phyloP scores from a whole-genome alignment of 2,329 filamentous ascomycete genomes.

The Diplodia mutila region DNA sequence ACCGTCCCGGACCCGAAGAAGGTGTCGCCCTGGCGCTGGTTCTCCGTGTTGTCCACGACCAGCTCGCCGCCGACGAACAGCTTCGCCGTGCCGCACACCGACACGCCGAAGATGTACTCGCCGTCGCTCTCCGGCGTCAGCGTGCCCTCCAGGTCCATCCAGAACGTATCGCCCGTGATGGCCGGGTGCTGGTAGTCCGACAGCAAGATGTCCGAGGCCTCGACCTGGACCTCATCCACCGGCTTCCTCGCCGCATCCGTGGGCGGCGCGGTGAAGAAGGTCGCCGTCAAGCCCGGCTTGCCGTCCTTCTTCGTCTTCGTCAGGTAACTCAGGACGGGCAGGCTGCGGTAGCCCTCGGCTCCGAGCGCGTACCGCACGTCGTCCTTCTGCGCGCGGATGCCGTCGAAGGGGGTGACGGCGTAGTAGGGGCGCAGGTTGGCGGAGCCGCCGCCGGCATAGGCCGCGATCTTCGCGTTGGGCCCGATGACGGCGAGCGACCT shows the following conservation, averaged over 20 bases:
- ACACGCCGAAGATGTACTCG: constrained; percentile 28
- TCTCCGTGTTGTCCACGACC: constrained; percentile 47
- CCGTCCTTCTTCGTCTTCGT: constrained; percentile 18
- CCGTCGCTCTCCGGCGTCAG: constrained; percentile 27
- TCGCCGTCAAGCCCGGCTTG: constrained; percentile 7
- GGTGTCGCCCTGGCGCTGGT: constrained; percentile 60
- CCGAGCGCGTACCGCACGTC: constrained; percentile 57
- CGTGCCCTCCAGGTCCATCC: constrained; percentile 28
- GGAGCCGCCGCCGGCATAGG: constrained; percentile 42
- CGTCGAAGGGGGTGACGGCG: constrained; percentile 35
- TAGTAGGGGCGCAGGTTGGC: constrained; percentile 37
- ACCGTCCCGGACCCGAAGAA: constrained; percentile 67
- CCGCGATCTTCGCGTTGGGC: constrained; percentile 64
- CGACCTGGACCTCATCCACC: constrained; percentile 24
- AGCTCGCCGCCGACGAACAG: constrained; percentile 43
- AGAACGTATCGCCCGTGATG: constrained; percentile 26
- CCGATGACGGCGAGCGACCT: constrained; percentile 72
- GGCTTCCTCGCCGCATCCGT: constrained; percentile 10
- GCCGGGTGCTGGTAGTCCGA: constrained; percentile 27
- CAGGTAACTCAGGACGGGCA: constrained; percentile 30
- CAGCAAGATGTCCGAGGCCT: constrained; percentile 24
- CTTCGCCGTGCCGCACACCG: constrained; percentile 33
- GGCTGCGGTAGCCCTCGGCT: constrained; percentile 67
- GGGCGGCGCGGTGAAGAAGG: constrained; percentile 26
- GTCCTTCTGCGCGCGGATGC: constrained; percentile 26